These are phyloP conservation scores for Entomortierella chlamydospora DNA, from an alignment of 192 early-diverging fungal genomes.

Conservation along the genomic window DNA sequence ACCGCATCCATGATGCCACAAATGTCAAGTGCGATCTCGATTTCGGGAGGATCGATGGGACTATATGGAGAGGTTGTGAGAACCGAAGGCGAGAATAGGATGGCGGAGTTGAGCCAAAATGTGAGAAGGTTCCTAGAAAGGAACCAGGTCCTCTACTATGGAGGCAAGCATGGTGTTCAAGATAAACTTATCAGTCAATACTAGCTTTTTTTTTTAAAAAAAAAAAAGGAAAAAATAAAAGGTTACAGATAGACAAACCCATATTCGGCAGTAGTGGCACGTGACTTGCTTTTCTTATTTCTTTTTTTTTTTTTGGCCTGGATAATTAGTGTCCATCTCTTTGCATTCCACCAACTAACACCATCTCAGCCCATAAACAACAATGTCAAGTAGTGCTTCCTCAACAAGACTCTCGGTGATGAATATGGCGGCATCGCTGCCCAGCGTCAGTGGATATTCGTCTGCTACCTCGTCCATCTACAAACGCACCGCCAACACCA, in stretches of 20 bases:
- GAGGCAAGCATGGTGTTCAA: slow-evolving; percentile 37
- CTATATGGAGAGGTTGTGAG: background rate
- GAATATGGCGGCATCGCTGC: slow-evolving; percentile 51
- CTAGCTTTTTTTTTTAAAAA: background rate
- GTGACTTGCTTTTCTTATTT: background rate
- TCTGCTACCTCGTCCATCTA: slow-evolving; percentile 42
- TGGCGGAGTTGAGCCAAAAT: slow-evolving; percentile 21
- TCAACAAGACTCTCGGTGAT: slow-evolving; percentile 45
- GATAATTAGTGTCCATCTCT: background rate
- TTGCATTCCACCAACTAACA: background rate
- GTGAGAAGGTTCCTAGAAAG: slow-evolving; percentile 29
- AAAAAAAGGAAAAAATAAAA: background rate
- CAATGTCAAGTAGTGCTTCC: slow-evolving; percentile 37
- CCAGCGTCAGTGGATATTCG: slow-evolving; percentile 43
- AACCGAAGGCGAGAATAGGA: slow-evolving; percentile 21
- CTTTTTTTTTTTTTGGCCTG: background rate
- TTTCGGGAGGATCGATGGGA: slow-evolving; percentile 6
- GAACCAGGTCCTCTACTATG: slow-evolving; percentile 40
- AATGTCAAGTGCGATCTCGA: background rate
- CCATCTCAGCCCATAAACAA: background rate
- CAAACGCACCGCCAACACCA: slow-evolving; percentile 30
- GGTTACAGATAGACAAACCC: too few relatives aligned
- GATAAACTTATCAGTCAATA: slow-evolving; percentile 18
- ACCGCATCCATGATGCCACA: background rate
- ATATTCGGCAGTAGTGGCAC: background rate